These are phyloP conservation scores for Mediolabrus comicus DNA, from an alignment of 108 stramenopile species.

Conservation along the genomic window DNA sequence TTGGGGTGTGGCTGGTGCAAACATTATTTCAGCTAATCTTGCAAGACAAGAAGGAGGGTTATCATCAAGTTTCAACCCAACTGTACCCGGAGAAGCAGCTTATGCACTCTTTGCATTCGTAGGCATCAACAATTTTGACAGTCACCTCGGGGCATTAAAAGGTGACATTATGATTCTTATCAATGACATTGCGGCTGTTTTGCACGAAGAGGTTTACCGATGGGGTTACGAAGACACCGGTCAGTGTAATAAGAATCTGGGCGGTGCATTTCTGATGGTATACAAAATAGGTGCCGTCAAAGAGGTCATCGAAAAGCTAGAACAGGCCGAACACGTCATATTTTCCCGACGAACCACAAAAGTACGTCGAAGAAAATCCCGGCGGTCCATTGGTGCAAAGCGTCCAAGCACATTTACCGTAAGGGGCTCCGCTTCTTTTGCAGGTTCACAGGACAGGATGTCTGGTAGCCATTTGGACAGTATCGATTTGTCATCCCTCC, in stretches of 20 bases:
- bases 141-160: conserved; percentile 78
- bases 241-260: conserved; percentile 97
- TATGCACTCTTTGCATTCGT: conserved; percentile 96
- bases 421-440: background rate
- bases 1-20: conserved; percentile 97
- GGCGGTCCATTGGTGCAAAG: background rate
- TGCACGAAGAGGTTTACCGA: conserved; percentile 89
- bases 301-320: conserved; percentile 72
- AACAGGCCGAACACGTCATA: conserved; percentile 75
- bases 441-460: conserved; percentile 1
- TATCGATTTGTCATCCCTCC: conserved; percentile 67
- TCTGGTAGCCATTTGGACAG: conserved; percentile 36
- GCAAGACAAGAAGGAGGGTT: conserved; percentile 69
- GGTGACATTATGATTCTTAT: conserved; percentile 95
- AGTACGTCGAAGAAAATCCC: conserved; percentile 17
- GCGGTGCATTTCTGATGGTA: conserved; percentile 93
- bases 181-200: conserved; percentile 90
- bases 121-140: conserved; percentile 86
- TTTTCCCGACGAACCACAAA: conserved; percentile 47
- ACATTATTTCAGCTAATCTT: conserved; percentile 95
- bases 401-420: background rate
- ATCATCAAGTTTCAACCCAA: conserved; percentile 87
- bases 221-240: conserved; percentile 89
- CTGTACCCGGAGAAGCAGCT: conserved; percentile 84
- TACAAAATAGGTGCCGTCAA: conserved; percentile 73